Evolutionary conservation across 2,329 filamentous ascomycete genomes (phyloP).

Genomic region (Thelonectria olida): DNA sequence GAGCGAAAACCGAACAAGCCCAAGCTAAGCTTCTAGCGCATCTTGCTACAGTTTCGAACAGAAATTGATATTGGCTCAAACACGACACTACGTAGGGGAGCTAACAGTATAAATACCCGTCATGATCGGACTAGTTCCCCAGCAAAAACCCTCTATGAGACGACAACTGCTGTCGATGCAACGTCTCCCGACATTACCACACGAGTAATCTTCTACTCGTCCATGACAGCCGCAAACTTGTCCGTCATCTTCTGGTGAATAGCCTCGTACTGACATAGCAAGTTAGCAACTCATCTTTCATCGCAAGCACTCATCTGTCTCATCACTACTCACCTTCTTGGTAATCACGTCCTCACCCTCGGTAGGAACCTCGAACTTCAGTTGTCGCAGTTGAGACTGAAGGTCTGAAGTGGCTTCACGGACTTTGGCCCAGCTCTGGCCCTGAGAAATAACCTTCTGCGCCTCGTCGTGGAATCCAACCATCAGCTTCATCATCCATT

Average conservation of each 20-base stretch:
- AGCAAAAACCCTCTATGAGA: constrained; percentile 42
- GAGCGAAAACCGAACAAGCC: background rate
- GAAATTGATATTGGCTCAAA: constrained; percentile 35
- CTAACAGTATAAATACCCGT: constrained; percentile 37
- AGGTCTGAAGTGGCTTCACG: constrained; percentile 89
- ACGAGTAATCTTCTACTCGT: constrained; percentile 72
- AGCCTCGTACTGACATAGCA: constrained; percentile 77
- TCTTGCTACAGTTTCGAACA: background rate
- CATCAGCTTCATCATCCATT: constrained; percentile 99
- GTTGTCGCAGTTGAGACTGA: constrained; percentile 83
- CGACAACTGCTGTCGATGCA: constrained; percentile 35
- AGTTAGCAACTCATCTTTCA: constrained; percentile 48
- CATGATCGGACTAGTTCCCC: constrained; percentile 34
- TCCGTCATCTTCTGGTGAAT: constrained; percentile 93
- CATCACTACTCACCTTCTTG: constrained; percentile 75
- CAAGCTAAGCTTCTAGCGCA: background rate
- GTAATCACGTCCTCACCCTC: constrained; percentile 82
- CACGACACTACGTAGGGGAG: constrained; percentile 40
- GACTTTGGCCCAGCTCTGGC: constrained; percentile 91
- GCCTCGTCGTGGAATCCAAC: constrained; percentile 97
- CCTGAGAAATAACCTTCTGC: constrained; percentile 92
- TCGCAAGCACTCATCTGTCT: no score
- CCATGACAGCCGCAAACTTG: constrained; percentile 95
- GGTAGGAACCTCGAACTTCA: constrained; percentile 95
- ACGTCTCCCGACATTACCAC: constrained; percentile 26